Percentiles rank a stretch among this genome's conserved stretches.
Conservation (phyloP, 805 yeast genomes). For the Myxozyma mucilagina region DNA sequence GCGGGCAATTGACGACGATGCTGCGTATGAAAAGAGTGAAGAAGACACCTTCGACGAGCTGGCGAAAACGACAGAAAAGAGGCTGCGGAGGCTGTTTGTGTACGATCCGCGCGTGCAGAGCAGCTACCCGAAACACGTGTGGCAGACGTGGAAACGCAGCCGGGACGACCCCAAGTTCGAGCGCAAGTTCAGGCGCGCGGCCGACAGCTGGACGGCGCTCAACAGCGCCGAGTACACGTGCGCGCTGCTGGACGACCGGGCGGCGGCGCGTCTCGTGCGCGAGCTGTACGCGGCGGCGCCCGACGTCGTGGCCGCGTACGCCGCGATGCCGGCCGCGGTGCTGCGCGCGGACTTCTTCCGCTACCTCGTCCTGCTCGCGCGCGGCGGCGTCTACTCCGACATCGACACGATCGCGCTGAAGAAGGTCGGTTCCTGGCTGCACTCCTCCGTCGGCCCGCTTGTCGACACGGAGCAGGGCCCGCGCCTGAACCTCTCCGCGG, state of each 20-base stretch:
- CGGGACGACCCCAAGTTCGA: slow-evolving; percentile 60
- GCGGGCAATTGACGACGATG: background rate
- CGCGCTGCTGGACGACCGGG: slow-evolving; percentile 69
- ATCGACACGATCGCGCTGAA: slow-evolving; percentile 80
- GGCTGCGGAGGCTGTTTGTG: slow-evolving; percentile 70
- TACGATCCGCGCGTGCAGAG: slow-evolving; percentile 58
- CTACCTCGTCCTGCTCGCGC: slow-evolving; percentile 78
- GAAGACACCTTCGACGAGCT: background rate
- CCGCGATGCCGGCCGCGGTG: slow-evolving; percentile 73
- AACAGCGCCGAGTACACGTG: slow-evolving; percentile 64
- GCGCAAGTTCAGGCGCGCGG: slow-evolving; percentile 49
- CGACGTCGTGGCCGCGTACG: slow-evolving; percentile 71
- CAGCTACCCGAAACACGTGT: slow-evolving; percentile 70
- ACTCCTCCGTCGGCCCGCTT: slow-evolving; percentile 30
- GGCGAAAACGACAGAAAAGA: slow-evolving; percentile 47
- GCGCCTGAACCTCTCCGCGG: slow-evolving; percentile 9
- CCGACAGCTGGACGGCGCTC: slow-evolving; percentile 61
- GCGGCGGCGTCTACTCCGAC: slow-evolving; percentile 93
- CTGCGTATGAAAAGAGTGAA: background rate
- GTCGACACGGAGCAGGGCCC: background rate
- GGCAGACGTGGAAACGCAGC: slow-evolving; percentile 93
- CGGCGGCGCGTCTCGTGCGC: slow-evolving; percentile 56
- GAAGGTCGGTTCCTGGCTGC: slow-evolving; percentile 72
- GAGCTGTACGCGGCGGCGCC: slow-evolving; percentile 72
- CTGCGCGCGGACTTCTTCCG: slow-evolving; percentile 92